Conservation (phyloP, 2,329 filamentous ascomycete species). For the Aureobasidium sp. region DNA sequence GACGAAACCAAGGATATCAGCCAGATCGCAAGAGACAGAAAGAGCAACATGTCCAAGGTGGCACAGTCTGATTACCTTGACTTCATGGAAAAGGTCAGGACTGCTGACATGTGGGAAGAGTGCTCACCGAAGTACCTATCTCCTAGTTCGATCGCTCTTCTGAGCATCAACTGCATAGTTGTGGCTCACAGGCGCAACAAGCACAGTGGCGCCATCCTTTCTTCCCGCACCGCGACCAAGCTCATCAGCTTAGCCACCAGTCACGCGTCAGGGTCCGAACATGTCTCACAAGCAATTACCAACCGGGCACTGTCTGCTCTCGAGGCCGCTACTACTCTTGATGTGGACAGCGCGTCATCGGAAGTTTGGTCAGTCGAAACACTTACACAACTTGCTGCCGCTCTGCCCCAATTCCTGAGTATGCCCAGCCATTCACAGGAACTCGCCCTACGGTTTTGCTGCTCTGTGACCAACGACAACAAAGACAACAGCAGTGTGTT, state of each 20-base stretch:
- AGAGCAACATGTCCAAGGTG: constrained; percentile 61
- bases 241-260: constrained; percentile 38
- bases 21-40: constrained; percentile 56
- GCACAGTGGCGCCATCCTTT: constrained; percentile 27
- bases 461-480: constrained; percentile 84
- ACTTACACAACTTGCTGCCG: background rate
- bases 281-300: background rate
- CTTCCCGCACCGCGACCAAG: constrained; percentile 18
- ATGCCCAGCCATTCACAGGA: background rate
- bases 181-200: constrained; percentile 26
- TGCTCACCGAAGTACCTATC: constrained; percentile 47
- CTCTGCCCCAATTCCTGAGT: background rate
- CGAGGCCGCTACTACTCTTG: constrained; percentile 25
- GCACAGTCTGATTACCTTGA: constrained; percentile 51
- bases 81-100: constrained; percentile 48
- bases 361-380: constrained; percentile 2
- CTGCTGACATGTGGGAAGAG: constrained; percentile 50
- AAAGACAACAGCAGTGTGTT: constrained; percentile 62
- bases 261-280: background rate
- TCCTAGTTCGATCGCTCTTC: constrained; percentile 57
- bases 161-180: constrained; percentile 35
- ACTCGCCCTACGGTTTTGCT: constrained; percentile 60
- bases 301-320: constrained; percentile 19
- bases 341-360: background rate
- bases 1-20: constrained; percentile 48